Evolutionary conservation across 768 basidiomycete species (phyloP).

Genomic region (Amanita exitialis): DNA sequence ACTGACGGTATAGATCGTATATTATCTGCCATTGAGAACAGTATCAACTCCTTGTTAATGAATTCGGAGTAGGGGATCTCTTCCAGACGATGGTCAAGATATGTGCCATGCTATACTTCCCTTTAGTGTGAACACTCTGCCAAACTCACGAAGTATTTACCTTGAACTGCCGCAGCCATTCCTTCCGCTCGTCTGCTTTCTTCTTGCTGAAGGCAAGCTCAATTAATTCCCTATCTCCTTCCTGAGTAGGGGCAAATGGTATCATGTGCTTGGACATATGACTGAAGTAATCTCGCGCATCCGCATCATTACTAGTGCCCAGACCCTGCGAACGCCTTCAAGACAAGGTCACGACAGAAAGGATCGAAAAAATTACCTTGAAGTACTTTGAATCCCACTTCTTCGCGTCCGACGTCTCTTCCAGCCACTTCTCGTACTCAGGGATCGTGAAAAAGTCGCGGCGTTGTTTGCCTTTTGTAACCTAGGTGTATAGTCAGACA

Average conservation of each 20-base stretch:
- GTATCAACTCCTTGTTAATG: conserved; percentile 94
- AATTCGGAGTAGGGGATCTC: conserved; percentile 89
- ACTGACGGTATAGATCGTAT: conserved; percentile 95
- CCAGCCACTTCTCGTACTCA: conserved; percentile 90
- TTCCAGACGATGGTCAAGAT: conserved; percentile 77
- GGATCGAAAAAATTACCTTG: conserved; percentile 58
- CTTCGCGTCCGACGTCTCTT: conserved; percentile 60
- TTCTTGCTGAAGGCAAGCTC: conserved; percentile 99
- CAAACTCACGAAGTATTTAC: conserved; percentile 22
- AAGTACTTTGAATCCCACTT: conserved; percentile 95
- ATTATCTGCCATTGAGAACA: conserved; percentile 99
- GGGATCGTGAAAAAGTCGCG: conserved; percentile 95
- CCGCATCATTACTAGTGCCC: conserved; percentile 84
- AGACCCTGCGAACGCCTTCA: conserved; percentile 55
- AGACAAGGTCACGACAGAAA: background rate
- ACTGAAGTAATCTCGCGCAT: conserved; percentile 89
- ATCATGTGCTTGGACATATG: conserved; percentile 93
- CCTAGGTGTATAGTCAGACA: conserved; percentile 25
- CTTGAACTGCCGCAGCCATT: conserved; percentile 93
- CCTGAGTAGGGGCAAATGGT: conserved; percentile 72
- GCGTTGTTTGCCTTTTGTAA: conserved; percentile 67
- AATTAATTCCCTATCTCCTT: conserved; percentile 81
- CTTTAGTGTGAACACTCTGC: conserved; percentile 2
- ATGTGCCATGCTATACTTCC: conserved; percentile 74
- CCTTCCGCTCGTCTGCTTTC: conserved; percentile 96